Base-by-base conservation (phyloP, 1,139 yeast genomes). In the Eremothecium cymbalariae region DNA sequence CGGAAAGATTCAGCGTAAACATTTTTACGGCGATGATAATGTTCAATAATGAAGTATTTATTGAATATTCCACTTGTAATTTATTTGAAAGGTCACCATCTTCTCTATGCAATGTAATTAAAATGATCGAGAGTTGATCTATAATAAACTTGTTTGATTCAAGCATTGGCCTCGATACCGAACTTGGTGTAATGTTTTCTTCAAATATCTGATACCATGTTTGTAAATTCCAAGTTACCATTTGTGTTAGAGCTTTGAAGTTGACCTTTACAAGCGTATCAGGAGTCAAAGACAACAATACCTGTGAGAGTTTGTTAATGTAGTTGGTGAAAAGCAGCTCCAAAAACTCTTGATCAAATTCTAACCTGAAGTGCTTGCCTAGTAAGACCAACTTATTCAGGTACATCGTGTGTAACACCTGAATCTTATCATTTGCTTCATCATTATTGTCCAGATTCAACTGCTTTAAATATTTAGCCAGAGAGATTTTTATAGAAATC, bases 11-110 rank as follows among this genome's bases (percentile, higher is more conserved):
- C 4, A 59, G 31, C 25, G 48, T 50, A 32, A 61, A 50, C n/a
- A 55, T 48, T 20, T 48, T 50, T 3, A 58, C 25, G 6, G 63
- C 57, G n/a, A 57, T 46, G 14, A 53, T 50, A 18, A 46, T 45
- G 47, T 50, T 65, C 28, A 40, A 41, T 13, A 38, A 42, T 3
- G 50, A 45, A 43, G 31, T 47, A 13, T 46, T 51, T 16, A 45
- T 36, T 35, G 43, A 28, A 42, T 46, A 43, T 20, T 46, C 42
- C 6, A 54, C 16, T 20, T 37, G 27, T 11, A 44, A 38, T 2
- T 33, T 29, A 8, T 30, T 27, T n/a, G 29, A 27, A 8, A 21
- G 20, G 6, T 27, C 32, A 4, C 29, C 36, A 14, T 16, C 21
- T 8, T 27, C 28, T 8, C 28, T 30, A 6, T 37, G 37, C 11